A percentile compares a stretch with the other conserved stretches of the same genome.
These are phyloP conservation scores for Apiotrichum akiyoshidainum DNA, from an alignment of 1,284 basidiomycete species.

Conservation along the genomic window DNA sequence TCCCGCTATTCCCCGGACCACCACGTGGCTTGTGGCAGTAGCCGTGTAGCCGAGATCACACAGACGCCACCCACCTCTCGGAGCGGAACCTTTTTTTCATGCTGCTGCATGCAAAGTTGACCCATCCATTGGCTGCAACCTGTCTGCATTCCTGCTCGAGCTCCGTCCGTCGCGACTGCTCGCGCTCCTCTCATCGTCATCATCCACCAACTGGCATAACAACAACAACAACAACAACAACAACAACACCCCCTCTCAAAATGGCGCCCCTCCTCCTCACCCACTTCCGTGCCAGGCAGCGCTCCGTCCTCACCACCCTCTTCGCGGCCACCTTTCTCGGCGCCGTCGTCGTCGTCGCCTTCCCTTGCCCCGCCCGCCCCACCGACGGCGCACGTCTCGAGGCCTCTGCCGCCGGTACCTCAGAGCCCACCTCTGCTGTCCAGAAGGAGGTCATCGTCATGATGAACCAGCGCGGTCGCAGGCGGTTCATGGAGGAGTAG, in stretches of 20 bases:
- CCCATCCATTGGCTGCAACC: not conserved
- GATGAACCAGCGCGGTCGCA: slow-evolving; percentile 48
- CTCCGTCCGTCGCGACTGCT: too few relatives aligned
- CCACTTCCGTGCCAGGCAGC: slow-evolving; percentile 48
- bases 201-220: not conserved
- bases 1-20: not conserved
- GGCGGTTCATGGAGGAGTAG: slow-evolving; percentile 46
- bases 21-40: not conserved
- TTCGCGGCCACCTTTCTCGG: slow-evolving; percentile 51
- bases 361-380: slow-evolving; percentile 47
- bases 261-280: slow-evolving; percentile 51
- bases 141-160: too few relatives aligned
- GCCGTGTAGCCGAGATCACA: too few relatives aligned
- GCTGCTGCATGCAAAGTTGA: too few relatives aligned
- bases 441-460: slow-evolving; percentile 42
- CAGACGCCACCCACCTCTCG: too few relatives aligned
- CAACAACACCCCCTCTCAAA: not conserved
- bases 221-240: not conserved
- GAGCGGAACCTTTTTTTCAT: too few relatives aligned
- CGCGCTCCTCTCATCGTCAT: not conserved
- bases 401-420: not conserved
- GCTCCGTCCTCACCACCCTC: slow-evolving; percentile 48
- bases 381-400: slow-evolving; percentile 11
- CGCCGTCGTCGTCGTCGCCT: slow-evolving; percentile 48
- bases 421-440: slow-evolving; percentile 3